phyloP scores from a whole-genome alignment of 2,329 filamentous ascomycete genomes.

The Beauveria scarabaeidicola region DNA sequence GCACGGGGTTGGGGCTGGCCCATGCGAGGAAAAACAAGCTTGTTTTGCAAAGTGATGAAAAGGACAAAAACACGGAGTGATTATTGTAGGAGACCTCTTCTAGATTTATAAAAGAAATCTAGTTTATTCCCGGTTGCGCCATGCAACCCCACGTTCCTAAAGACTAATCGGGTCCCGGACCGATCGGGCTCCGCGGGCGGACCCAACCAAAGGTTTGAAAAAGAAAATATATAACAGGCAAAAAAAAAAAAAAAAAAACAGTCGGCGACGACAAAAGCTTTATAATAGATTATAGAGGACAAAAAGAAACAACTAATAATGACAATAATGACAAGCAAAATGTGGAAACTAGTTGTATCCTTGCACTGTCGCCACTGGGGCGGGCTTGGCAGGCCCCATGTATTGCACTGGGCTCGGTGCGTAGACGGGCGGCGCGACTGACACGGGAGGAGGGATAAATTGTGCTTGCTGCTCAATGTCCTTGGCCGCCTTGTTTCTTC shows the following conservation, averaged over 20 bases:
- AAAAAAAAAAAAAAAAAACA: not conserved
- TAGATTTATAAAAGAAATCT: no score
- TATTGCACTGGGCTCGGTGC: constrained; percentile 1
- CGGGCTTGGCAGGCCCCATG: not conserved
- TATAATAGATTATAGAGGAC: not conserved
- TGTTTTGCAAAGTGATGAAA: no score
- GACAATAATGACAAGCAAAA: not conserved
- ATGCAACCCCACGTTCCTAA: no score
- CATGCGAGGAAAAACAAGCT: no score
- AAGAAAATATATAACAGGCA: not conserved
- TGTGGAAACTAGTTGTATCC: not conserved
- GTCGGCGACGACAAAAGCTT: no score
- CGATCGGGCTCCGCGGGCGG: not conserved
- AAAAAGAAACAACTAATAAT: not conserved
- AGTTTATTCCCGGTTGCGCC: no score
- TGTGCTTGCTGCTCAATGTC: constrained; percentile 1
- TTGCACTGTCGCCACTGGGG: not conserved
- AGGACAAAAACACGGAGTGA: no score
- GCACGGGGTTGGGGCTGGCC: no score
- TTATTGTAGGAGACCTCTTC: no score
- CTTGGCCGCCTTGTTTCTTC: not conserved
- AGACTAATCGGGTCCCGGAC: not conserved
- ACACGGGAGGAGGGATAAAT: not conserved
- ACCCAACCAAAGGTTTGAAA: not conserved
- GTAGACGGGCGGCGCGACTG: not conserved